Base-by-base conservation (phyloP, 1,284 basidiomycete genomes). In the Gymnopus androsaceus region DNA sequence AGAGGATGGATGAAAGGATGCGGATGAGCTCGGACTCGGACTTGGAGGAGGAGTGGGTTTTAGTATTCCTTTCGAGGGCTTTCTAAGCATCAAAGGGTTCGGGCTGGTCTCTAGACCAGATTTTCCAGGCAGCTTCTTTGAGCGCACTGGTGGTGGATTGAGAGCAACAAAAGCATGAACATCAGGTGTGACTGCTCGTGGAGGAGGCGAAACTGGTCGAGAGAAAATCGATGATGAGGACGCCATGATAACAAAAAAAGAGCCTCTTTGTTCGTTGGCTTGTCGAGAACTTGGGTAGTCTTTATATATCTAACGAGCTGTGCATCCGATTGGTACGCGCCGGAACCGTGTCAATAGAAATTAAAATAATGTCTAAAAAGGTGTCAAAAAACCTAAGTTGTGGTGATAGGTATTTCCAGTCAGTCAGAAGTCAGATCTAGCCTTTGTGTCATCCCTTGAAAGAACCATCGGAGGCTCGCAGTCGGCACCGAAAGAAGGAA, bases 201-300 rank as follows among this genome's bases (percentile, higher is more conserved):
- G 78, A 45, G 78, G 78, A 58, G 78, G 75, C 36, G 75, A 77
- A 21, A 71, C 68, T 34, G 76, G 71, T 34, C 75, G 72, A 37
- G 61, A 48, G 54, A 70, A 72, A 61, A 71, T 68, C 53, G 69
- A 70, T 14, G 23, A 12, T 34, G 45, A 33, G 7, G 33, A 33
- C 6, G 36, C 34, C 64, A 50, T 67, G 55, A 23, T 54, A 17
- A 14, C 14, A 11, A 4, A 28, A 23, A 34, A 36, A 8, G n/a
- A n/a, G n/a, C n/a, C n/a, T n/a, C n/a, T n/a, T n/a, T n/a, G n/a
- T n/a, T n/a, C n/a, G n/a, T n/a, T n/a, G n/a, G n/a, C n/a, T n/a
- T n/a, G n/a, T n/a, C n/a, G n/a, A n/a, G n/a, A n/a, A n/a, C n/a
- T n/a, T n/a, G n/a, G n/a, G n/a, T n/a, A n/a, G n/a, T n/a, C n/a